A percentile compares a stretch with the other conserved stretches of the same genome.
phyloP scores from a whole-genome alignment of 352 stramenopile genomes.

The Phytophthora sp. region DNA sequence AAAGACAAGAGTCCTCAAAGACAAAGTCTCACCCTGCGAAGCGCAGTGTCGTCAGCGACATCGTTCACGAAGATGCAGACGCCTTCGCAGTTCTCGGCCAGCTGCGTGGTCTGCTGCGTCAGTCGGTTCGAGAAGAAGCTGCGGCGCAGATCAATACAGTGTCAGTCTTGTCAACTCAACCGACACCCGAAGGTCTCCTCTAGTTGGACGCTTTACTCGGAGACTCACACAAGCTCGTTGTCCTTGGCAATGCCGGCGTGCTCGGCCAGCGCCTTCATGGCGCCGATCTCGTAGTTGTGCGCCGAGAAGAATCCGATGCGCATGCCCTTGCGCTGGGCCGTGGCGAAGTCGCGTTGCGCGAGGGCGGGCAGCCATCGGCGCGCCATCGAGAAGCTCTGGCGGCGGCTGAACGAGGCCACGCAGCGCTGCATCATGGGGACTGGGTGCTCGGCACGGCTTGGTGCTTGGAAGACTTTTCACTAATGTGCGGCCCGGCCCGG shows the following conservation, averaged over 20 bases:
- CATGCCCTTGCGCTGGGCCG: constrained; percentile 37
- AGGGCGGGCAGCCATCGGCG: constrained; percentile 16
- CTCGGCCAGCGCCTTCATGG: constrained; percentile 46
- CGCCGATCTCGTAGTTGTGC: constrained; percentile 67
- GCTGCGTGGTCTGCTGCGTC: constrained; percentile 50
- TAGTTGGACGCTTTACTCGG: background rate
- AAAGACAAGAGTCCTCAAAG: background rate
- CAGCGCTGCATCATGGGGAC: constrained; percentile 18
- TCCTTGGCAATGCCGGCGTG: constrained; percentile 41
- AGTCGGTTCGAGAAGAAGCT: constrained; percentile 71
- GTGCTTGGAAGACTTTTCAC: constrained; percentile 11
- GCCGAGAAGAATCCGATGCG: constrained; percentile 79
- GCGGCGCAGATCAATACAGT: background rate
- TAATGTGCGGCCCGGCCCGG: constrained; percentile 5
- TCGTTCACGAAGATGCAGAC: constrained; percentile 89
- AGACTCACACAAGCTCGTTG: constrained; percentile 55
- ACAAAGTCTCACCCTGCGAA: constrained; percentile 46
- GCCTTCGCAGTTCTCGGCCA: constrained; percentile 59
- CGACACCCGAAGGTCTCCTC: background rate
- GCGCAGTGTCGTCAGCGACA: constrained; percentile 52
- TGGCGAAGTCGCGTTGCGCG: constrained; percentile 14
- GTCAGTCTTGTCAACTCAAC: background rate
- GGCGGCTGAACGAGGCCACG: constrained; percentile 10
- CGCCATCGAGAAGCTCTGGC: constrained; percentile 3
- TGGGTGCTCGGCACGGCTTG: background rate